Conservation (phyloP, 768 basidiomycete genomes). For the Lentinus tigrinus region DNA sequence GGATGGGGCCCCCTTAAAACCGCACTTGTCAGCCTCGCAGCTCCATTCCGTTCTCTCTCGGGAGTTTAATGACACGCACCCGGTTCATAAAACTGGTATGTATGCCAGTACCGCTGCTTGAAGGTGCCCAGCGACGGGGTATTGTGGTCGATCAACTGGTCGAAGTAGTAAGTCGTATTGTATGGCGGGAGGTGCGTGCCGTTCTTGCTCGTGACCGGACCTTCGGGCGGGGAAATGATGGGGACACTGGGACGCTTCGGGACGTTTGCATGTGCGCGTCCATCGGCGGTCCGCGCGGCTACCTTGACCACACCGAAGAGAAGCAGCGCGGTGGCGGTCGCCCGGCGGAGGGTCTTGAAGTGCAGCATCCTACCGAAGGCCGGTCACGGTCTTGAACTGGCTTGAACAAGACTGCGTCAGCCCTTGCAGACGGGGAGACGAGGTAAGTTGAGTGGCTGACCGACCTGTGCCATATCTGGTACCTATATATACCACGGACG, state of each 20-base stretch:
- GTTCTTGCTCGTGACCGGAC: slow-evolving; percentile 23
- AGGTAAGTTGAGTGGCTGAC: too few relatives aligned
- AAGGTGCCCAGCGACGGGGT: slow-evolving; percentile 66
- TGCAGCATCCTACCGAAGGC: neutral
- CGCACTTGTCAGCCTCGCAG: neutral
- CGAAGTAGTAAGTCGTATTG: slow-evolving; percentile 49
- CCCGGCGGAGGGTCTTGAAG: neutral
- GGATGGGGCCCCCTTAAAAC: slow-evolving; percentile 50
- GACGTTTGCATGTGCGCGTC: slow-evolving; percentile 23
- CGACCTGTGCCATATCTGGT: too few relatives aligned
- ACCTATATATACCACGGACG: too few relatives aligned
- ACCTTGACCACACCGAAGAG: slow-evolving; percentile 5
- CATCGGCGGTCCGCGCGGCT: slow-evolving; percentile 20
- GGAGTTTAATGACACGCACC: slow-evolving; percentile 24
- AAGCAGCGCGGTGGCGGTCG: slow-evolving; percentile 3
- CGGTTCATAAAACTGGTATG: slow-evolving; percentile 60
- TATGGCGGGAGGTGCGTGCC: slow-evolving; percentile 30
- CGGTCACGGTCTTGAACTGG: neutral
- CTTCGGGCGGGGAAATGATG: slow-evolving; percentile 12
- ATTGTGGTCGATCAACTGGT: slow-evolving; percentile 52
- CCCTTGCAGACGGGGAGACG: too few relatives aligned
- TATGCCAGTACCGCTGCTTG: slow-evolving; percentile 71
- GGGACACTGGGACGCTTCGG: slow-evolving; percentile 22
- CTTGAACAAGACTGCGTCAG: too few relatives aligned
- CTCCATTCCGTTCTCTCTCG: too few relatives aligned